Percentiles rank a stretch among this genome's conserved stretches.
Conservation (phyloP, 805 yeast genomes). For the Nakazawaea ishiwadae region DNA sequence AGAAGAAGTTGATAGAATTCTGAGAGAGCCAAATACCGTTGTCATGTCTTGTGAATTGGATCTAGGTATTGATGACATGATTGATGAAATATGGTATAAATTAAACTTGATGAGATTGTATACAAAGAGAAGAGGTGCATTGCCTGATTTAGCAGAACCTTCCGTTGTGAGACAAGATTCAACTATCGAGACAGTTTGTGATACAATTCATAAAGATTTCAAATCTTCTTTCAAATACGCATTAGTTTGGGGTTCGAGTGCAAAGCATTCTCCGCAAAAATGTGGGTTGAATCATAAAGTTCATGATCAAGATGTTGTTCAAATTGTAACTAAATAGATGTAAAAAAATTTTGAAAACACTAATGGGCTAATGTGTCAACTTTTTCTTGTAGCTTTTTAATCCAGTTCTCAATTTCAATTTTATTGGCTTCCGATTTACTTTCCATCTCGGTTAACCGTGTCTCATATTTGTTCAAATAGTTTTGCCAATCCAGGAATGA, state of each 20-base stretch:
- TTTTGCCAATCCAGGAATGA: conserved; percentile 20
- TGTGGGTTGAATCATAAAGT: conserved; percentile 85
- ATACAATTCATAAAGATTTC: conserved; percentile 87
- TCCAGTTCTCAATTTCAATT: conserved; percentile 9
- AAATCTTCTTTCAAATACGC: conserved; percentile 92
- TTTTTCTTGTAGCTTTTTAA: background rate
- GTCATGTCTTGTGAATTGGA: conserved; percentile 92
- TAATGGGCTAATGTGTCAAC: too few species aligned
- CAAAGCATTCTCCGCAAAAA: conserved; percentile 94
- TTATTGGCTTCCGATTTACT: conserved; percentile 13
- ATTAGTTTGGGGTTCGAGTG: conserved; percentile 92
- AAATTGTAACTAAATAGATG: conserved; percentile 78
- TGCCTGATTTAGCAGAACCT: conserved; percentile 83
- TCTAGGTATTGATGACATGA: conserved; percentile 80
- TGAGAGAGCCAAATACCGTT: conserved; percentile 87
- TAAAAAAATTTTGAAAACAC: too few species aligned
- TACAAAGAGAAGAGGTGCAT: conserved; percentile 82
- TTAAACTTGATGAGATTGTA: conserved; percentile 73
- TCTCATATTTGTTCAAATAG: conserved; percentile 18
- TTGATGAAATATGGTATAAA: conserved; percentile 92
- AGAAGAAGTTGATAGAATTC: conserved; percentile 90
- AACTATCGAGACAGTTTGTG: conserved; percentile 82
- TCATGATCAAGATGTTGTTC: conserved; percentile 92
- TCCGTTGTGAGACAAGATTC: conserved; percentile 82
- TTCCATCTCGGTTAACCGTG: conserved; percentile 10